A percentile compares a stretch with the other conserved stretches of the same genome.
phyloP scores from a whole-genome alignment of 2,329 filamentous ascomycete species.

The Calonectria hawksworthii region DNA sequence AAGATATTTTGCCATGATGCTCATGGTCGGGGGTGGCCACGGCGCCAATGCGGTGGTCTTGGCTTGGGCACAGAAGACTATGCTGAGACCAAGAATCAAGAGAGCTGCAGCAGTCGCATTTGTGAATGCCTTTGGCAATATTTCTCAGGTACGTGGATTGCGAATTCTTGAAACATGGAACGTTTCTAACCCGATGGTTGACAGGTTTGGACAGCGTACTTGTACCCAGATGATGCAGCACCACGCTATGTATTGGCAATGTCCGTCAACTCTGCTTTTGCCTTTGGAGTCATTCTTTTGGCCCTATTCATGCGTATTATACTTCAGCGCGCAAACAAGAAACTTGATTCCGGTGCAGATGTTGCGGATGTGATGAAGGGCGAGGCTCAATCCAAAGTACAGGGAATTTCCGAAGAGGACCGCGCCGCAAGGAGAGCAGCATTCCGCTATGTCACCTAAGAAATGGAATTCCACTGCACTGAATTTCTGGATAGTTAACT shows the following conservation, averaged over 20 bases:
- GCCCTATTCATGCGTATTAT: conserved; percentile 16
- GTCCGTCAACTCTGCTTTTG: conserved; percentile 26
- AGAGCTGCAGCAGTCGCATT: conserved; percentile 24
- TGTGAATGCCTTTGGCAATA: conserved; percentile 24
- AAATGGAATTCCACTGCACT: neutral
- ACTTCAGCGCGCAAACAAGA: conserved; percentile 25
- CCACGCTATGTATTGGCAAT: conserved; percentile 25
- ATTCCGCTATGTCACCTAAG: conserved; percentile 15
- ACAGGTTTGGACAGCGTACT: conserved; percentile 24
- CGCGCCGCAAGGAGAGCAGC: conserved; percentile 15
- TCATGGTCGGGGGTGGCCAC: conserved; percentile 27
- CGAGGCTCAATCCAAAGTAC: conserved; percentile 21
- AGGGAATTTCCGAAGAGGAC: conserved; percentile 18
- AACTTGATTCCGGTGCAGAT: conserved; percentile 20
- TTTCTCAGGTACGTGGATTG: conserved; percentile 14
- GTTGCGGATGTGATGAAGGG: conserved; percentile 26
- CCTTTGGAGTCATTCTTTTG: conserved; percentile 12
- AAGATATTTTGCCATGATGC: conserved; percentile 30
- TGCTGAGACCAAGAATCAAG: conserved; percentile 25
- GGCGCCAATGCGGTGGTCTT: conserved; percentile 27
- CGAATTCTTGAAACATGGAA: neutral
- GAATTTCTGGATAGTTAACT: neutral
- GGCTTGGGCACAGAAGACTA: conserved; percentile 27
- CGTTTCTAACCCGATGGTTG: neutral
- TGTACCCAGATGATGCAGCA: conserved; percentile 15